Conservation (phyloP, 2,329 filamentous ascomycete genomes). For the Hypoxylon sp. region DNA sequence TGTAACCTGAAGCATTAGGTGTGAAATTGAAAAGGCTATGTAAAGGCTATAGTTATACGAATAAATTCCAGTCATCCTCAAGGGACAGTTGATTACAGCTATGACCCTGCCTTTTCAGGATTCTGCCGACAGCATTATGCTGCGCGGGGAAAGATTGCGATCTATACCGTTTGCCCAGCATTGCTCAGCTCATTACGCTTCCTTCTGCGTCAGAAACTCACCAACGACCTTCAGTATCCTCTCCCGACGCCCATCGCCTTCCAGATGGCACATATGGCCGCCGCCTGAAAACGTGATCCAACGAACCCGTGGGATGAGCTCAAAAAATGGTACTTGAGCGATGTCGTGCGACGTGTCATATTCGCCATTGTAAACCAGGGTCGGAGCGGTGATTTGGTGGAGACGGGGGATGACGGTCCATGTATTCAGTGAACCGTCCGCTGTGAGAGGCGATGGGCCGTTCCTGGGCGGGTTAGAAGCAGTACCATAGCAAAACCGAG, state of each 20-base stretch:
- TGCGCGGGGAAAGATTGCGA: no score
- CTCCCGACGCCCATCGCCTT: constrained; percentile 39
- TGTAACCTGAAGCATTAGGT: no score
- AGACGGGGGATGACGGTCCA: constrained; percentile 44
- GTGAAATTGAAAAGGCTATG: no score
- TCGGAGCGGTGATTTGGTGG: constrained; percentile 41
- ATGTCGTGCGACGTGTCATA: constrained; percentile 48
- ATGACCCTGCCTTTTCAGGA: no score
- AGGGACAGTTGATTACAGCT: no score
- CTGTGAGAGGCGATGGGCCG: constrained; percentile 39
- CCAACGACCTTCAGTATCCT: constrained; percentile 46
- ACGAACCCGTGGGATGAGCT: constrained; percentile 47
- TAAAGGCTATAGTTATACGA: no score
- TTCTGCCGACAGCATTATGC: no score
- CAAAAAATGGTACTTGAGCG: constrained; percentile 45
- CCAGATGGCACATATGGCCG: constrained; percentile 49
- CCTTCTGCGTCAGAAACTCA: constrained; percentile 43
- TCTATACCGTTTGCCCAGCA: no score
- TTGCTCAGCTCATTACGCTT: background rate
- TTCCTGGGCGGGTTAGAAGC: constrained; percentile 39
- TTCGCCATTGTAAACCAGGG: constrained; percentile 48
- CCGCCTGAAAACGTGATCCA: constrained; percentile 45
- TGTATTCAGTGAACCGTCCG: constrained; percentile 32
- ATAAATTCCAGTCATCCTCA: no score
- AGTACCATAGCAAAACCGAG: background rate